Evolutionary conservation across 2,329 filamentous ascomycete species (phyloP), one percentile per base, ranked within the genome.

Genomic region (Fusarium armeniacum): DNA sequence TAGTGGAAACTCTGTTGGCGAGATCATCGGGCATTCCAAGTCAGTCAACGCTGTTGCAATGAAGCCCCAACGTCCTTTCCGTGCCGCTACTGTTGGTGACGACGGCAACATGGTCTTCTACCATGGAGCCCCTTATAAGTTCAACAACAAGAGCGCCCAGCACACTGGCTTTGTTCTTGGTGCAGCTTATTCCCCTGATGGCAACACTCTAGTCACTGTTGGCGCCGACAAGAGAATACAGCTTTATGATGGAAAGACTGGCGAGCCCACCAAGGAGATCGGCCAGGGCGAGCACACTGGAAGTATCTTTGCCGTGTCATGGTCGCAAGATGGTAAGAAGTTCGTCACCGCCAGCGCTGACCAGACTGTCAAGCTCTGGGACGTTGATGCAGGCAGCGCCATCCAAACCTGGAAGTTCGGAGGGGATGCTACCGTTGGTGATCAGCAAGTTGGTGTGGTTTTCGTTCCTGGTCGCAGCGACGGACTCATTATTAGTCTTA

Each of bases 241-340:
- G 85, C 84, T 99, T 12, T 99, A 98, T 78, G 94, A 99, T 78
- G 96, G 95, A 67, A 97, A 97, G 86, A 97, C 94, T 18, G 96
- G 96, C 32, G 94, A 97, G 77, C 86, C 91, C 1, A 92, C 89
- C 45, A 87, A 84, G 62, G 86, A 93, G 72, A 91, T 99, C 73
- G 92, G 91, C 12, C 91, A 95, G 70, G 90, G 89, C n/a, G 90
- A 90, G 70, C 96, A 99, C 79, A 95, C 90, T 8, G 96, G 96
- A 49, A 97, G 93, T 78, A 96, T 99, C 62, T 97, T 98, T 76
- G 91, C 91, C 24, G 90, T 98, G 7, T 93, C 93, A 20, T 99
- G 96, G 96, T 88, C 93, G 2, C 89, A 89, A 65, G 94, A 98
- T 78, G 94, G 93, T 28, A 94, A 90, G 76, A 89, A 89, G 73